Evolutionary conservation across 164 flowering plant genomes (phyloP).

Genomic region (Nymphaea colorata): DNA sequence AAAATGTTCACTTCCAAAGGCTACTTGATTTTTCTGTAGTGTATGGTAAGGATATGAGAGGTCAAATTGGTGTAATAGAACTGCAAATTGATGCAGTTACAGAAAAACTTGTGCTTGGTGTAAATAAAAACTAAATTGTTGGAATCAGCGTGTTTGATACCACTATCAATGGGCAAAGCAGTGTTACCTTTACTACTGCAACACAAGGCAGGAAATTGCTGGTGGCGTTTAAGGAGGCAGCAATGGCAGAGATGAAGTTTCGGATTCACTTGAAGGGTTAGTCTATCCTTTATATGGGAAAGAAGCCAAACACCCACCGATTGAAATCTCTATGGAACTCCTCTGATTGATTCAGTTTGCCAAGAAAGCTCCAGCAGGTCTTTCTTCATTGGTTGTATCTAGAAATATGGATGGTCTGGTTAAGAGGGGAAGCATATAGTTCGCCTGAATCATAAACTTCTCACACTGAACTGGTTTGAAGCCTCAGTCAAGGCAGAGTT

Average conservation of each 20-base stretch:
- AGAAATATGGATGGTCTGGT: slow-evolving; percentile 7
- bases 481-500: slow-evolving; percentile 9
- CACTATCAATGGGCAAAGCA: no score
- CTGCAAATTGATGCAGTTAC: not conserved
- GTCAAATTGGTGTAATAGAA: not conserved
- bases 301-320: not conserved
- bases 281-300: not conserved
- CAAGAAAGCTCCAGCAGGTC: slow-evolving; percentile 10
- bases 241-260: not conserved
- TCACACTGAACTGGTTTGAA: slow-evolving; percentile 14
- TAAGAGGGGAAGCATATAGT: slow-evolving; percentile 3
- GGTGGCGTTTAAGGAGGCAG: not conserved
- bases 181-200: not conserved
- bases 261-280: not conserved
- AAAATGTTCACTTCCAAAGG: slow-evolving; percentile 8
- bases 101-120: no score
- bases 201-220: not conserved
- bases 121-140: no score
- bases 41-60: not conserved
- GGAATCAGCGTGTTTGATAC: not conserved
- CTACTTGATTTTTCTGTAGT: slow-evolving; percentile 5
- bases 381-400: slow-evolving; percentile 7
- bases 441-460: slow-evolving; percentile 8
- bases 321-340: not conserved
- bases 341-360: slow-evolving; percentile 10